Evolutionary conservation across 208 protist species (phyloP).

Genomic region (Strigomonas galati): DNA sequence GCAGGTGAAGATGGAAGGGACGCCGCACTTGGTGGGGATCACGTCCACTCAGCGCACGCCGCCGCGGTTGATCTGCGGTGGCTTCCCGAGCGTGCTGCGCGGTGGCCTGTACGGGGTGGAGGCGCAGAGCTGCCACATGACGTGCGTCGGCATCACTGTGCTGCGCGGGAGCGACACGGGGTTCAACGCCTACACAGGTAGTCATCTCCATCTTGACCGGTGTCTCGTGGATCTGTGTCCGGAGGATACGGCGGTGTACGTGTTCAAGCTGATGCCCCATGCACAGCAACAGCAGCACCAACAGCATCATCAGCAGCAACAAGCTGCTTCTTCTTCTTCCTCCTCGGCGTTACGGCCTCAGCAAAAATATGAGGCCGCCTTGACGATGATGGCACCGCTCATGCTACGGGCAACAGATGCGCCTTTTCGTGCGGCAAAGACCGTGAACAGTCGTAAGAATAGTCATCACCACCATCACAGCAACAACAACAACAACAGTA

Average conservation of each 20-base stretch:
- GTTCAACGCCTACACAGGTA: conserved; percentile 57
- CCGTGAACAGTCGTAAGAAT: conserved; percentile 1
- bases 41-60: conserved; percentile 18
- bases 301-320: background rate
- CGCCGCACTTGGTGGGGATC: conserved; percentile 41
- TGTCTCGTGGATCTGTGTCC: conserved; percentile 48
- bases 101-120: conserved; percentile 63
- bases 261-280: conserved; percentile 10
- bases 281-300: background rate
- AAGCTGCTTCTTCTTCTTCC: too few relatives aligned
- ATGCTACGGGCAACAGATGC: background rate
- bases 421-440: too few relatives aligned
- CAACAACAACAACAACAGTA: background rate
- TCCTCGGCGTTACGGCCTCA: too few relatives aligned
- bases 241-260: conserved; percentile 15
- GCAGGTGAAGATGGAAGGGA: conserved; percentile 20
- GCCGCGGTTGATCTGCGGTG: conserved; percentile 33
- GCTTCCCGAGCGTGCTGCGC: conserved; percentile 37
- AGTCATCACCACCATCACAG: background rate
- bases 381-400: background rate
- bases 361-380: background rate
- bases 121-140: conserved; percentile 37
- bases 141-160: conserved; percentile 44
- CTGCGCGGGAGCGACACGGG: conserved; percentile 46
- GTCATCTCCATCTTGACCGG: conserved; percentile 24